Percentiles rank a stretch among this genome's conserved stretches.
Conservation (phyloP, 805 yeast genomes). For the Cyberlindnera bimundalis region DNA sequence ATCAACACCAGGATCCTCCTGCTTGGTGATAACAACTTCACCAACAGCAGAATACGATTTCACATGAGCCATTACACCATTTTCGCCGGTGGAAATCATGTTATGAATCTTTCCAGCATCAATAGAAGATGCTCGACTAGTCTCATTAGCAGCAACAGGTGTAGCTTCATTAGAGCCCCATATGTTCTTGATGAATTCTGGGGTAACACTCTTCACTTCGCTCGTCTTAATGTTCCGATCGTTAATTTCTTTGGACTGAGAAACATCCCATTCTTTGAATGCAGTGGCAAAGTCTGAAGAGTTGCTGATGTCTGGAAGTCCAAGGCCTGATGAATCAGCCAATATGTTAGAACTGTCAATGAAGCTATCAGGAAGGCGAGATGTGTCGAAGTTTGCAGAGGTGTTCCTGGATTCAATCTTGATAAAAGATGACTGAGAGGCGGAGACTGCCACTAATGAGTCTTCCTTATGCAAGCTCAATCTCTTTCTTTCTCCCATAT, state of each 20-base stretch:
- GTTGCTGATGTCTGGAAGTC: slow-evolving; percentile 43
- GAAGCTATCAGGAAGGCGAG: neutral
- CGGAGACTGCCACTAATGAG: slow-evolving; percentile 25
- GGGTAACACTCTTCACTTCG: neutral
- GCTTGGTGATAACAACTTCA: slow-evolving; percentile 19
- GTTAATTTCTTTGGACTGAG: slow-evolving; percentile 1
- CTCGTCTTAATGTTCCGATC: slow-evolving; percentile 1
- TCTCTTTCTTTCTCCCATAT: slow-evolving; percentile 8
- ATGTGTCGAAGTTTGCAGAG: slow-evolving; percentile 12
- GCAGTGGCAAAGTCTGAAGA: slow-evolving; percentile 48
- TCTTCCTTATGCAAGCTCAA: slow-evolving; percentile 12
- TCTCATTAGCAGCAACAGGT: neutral
- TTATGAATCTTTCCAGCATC: slow-evolving; percentile 17
- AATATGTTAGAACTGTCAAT: slow-evolving; percentile 1
- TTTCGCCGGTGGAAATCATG: slow-evolving; percentile 14
- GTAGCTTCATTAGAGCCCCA: slow-evolving; percentile 22
- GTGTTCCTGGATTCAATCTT: slow-evolving; percentile 22
- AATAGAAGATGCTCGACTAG: slow-evolving; percentile 13
- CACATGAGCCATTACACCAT: slow-evolving; percentile 16
- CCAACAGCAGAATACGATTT: slow-evolving; percentile 18
- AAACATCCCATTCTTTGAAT: slow-evolving; percentile 34
- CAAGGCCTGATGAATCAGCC: slow-evolving; percentile 12
- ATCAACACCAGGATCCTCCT: slow-evolving; percentile 23
- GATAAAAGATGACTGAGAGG: slow-evolving; percentile 24
- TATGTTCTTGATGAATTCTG: slow-evolving; percentile 17